Evolutionary conservation across 805 yeast genomes (phyloP).

Genomic region (Saturnispora kantuleensis): DNA sequence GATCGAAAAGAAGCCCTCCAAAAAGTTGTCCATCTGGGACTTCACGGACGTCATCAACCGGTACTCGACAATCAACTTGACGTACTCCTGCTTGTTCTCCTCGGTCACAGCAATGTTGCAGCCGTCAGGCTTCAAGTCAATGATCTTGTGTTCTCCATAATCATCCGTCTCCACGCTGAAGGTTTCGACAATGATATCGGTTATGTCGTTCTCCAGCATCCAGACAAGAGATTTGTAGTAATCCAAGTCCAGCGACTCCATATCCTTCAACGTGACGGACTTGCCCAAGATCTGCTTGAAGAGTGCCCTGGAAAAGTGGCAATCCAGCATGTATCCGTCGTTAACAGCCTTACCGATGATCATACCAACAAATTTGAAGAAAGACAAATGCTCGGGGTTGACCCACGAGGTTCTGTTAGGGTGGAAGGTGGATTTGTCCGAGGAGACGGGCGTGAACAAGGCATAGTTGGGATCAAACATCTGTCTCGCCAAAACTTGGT

Average conservation of each 20-base stretch:
- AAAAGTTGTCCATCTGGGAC: slow-evolving; percentile 79
- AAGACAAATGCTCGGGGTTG: slow-evolving; percentile 86
- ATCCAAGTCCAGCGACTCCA: slow-evolving; percentile 88
- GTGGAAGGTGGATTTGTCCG: slow-evolving; percentile 90
- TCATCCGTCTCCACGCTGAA: slow-evolving; percentile 91
- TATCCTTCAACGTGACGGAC: slow-evolving; percentile 77
- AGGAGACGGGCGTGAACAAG: slow-evolving; percentile 78
- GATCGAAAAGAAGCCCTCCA: slow-evolving; percentile 82
- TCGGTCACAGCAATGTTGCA: slow-evolving; percentile 80
- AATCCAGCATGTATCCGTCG: slow-evolving; percentile 79
- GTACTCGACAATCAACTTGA: slow-evolving; percentile 75
- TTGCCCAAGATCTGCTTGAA: slow-evolving; percentile 78
- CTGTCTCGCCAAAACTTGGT: slow-evolving; percentile 83
- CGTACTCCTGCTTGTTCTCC: slow-evolving; percentile 84
- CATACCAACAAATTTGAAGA: slow-evolving; percentile 90
- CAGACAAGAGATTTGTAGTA: slow-evolving; percentile 87
- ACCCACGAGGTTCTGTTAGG: slow-evolving; percentile 89
- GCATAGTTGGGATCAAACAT: slow-evolving; percentile 97
- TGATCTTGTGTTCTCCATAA: slow-evolving; percentile 77
- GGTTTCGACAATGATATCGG: slow-evolving; percentile 90
- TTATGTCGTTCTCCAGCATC: slow-evolving; percentile 95
- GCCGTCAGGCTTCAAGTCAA: slow-evolving; percentile 80
- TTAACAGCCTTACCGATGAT: slow-evolving; percentile 89
- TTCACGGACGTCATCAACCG: slow-evolving; percentile 72
- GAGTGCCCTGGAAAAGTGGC: slow-evolving; percentile 92